phyloP scores from a whole-genome alignment of 2,329 filamentous ascomycete species.

The Didymella pomorum region DNA sequence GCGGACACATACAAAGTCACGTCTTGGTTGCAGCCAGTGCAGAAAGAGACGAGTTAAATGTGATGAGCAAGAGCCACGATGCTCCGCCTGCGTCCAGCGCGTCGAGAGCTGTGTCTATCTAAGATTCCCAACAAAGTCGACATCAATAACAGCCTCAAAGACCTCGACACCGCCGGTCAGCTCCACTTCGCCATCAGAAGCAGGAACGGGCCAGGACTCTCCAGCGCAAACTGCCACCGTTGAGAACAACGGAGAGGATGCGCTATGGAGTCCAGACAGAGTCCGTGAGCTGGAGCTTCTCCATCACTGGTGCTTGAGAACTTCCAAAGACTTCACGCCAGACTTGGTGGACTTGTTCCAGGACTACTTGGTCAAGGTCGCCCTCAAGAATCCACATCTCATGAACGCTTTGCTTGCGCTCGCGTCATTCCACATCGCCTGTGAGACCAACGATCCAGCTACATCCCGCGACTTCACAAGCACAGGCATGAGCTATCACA shows the following conservation, averaged over 20 bases:
- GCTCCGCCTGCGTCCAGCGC: conserved; percentile 17
- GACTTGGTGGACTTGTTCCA: conserved; percentile 17
- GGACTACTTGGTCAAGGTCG: conserved; percentile 22
- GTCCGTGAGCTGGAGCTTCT: conserved; percentile 23
- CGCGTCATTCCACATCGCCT: conserved; percentile 22
- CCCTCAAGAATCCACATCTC: conserved; percentile 23
- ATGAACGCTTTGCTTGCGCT: conserved; percentile 27
- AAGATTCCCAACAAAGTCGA: conserved; percentile 12
- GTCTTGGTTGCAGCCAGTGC: conserved; percentile 26
- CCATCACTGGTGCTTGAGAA: conserved; percentile 25
- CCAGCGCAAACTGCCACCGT: neutral
- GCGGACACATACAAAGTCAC: conserved; percentile 24
- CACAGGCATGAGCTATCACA: conserved; percentile 21
- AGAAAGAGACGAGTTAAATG: conserved; percentile 26
- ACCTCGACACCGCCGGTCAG: neutral
- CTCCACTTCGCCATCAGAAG: conserved; percentile 3
- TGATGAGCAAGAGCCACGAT: conserved; percentile 21
- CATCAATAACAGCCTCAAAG: conserved; percentile 2
- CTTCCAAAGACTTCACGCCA: conserved; percentile 21
- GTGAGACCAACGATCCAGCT: conserved; percentile 11
- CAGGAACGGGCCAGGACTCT: neutral
- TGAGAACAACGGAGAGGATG: neutral
- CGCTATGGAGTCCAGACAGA: conserved; percentile 1
- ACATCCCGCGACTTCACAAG: conserved; percentile 12
- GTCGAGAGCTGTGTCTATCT: conserved; percentile 19